phyloP scores from a whole-genome alignment of 352 stramenopile species.

The Thraustotheca clavata region DNA sequence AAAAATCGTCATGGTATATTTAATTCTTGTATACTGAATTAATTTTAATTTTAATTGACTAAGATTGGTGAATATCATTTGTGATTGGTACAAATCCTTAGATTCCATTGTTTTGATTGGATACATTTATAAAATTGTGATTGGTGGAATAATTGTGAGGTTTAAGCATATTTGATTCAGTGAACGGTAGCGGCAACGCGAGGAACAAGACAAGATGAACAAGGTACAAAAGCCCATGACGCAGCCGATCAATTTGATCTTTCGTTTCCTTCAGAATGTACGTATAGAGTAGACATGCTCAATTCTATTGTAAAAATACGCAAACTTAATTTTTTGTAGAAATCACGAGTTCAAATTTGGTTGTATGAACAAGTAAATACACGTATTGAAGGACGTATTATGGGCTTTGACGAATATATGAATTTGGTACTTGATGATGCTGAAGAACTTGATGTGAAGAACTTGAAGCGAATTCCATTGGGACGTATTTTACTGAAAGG shows the following conservation, averaged over 20 bases:
- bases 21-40: too few species aligned
- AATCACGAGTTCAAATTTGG: constrained; percentile 98
- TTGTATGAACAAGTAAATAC: constrained; percentile 99
- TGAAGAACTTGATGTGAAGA: constrained; percentile 94
- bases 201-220: constrained; percentile 49
- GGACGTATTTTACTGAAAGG: constrained; percentile 99
- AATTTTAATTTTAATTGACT: too few species aligned
- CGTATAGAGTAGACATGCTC: constrained; percentile 22
- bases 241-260: constrained; percentile 99
- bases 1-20: too few species aligned
- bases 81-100: too few species aligned
- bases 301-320: neutral
- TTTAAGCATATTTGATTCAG: constrained; percentile 5
- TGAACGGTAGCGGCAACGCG: neutral
- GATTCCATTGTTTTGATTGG: too few species aligned
- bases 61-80: too few species aligned
- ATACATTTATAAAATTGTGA: neutral
- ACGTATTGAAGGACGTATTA: constrained; percentile 98
- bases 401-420: constrained; percentile 99
- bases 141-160: constrained; percentile 4
- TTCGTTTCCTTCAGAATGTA: constrained; percentile 96
- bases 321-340: constrained; percentile 37
- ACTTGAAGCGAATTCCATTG: constrained; percentile 88
- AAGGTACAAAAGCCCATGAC: constrained; percentile 99
- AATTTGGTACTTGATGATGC: constrained; percentile 99